These are phyloP conservation scores for Geranium incanum DNA, from an alignment of 441 rosid species.

Conservation along the genomic window DNA sequence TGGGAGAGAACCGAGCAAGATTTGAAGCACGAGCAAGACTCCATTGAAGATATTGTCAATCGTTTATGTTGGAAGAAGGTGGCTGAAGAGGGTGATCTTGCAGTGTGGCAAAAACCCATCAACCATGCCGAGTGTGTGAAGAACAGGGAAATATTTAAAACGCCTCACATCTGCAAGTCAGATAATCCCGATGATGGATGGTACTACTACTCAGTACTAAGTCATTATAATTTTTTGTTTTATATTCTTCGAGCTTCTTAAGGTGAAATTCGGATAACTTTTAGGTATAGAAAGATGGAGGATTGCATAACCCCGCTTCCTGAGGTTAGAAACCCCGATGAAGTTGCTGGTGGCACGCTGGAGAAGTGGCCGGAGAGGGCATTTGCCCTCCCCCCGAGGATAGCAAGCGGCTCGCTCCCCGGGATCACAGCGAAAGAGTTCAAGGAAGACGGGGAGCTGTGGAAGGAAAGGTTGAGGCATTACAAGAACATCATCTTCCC, in stretches of 20 bases:
- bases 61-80: constrained; percentile 63
- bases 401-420: neutral
- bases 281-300: neutral
- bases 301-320: constrained; percentile 4
- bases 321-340: neutral
- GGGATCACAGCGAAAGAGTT: neutral
- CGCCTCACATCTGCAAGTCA: neutral
- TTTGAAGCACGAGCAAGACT: constrained; percentile 17
- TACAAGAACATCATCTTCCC: constrained; percentile 68
- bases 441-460: constrained; percentile 51
- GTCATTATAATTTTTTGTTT: neutral
- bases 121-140: constrained; percentile 50
- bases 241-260: neutral
- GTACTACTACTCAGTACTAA: neutral
- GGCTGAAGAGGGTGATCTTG: constrained; percentile 41
- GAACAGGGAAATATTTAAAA: constrained; percentile 24
- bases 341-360: neutral
- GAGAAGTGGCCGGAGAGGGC: neutral
- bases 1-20: constrained; percentile 89
- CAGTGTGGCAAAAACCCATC: constrained; percentile 58
- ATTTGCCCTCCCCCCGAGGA: neutral
- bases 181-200: neutral
- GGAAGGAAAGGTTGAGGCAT: constrained; percentile 73
- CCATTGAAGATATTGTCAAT: constrained; percentile 40
- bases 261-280: neutral